phyloP scores from a whole-genome alignment of 2,329 filamentous ascomycete species.

The Epichloe baconii region DNA sequence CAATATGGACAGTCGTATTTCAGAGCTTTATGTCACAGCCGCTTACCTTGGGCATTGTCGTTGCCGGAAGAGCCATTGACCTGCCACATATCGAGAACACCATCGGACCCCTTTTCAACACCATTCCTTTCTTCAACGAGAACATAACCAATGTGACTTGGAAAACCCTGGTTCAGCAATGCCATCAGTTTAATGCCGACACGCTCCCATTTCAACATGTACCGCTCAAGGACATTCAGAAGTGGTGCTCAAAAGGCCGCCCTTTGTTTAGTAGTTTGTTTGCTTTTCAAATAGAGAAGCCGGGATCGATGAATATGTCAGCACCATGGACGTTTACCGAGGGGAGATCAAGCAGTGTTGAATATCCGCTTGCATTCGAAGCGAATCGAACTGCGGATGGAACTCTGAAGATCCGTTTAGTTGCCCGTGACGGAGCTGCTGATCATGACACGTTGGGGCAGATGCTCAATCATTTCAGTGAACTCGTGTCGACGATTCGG shows the following conservation, averaged over 20 bases:
- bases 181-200: conserved; percentile 58
- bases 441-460: conserved; percentile 16
- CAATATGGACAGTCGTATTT: conserved; percentile 56
- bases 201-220: conserved; percentile 59
- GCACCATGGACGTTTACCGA: conserved; percentile 42
- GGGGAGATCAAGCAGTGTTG: conserved; percentile 32
- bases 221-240: conserved; percentile 64
- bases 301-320: conserved; percentile 13
- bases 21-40: conserved; percentile 32
- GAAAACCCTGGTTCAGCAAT: conserved; percentile 44
- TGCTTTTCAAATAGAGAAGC: conserved; percentile 53
- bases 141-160: conserved; percentile 37
- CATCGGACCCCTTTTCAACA: conserved; percentile 83
- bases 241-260: conserved; percentile 52
- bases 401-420: conserved; percentile 42
- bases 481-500: conserved; percentile 7
- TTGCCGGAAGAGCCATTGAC: conserved; percentile 65
- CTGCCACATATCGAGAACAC: conserved; percentile 51
- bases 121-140: conserved; percentile 55
- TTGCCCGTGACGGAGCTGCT: conserved; percentile 35
- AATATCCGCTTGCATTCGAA: conserved; percentile 72
- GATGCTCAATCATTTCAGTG: conserved; percentile 29
- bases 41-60: conserved; percentile 56
- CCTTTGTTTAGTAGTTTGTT: conserved; percentile 71
- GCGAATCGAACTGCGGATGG: conserved; percentile 39